Evolutionary conservation across 805 yeast genomes (phyloP).

Genomic region (Starmera quercuum): DNA sequence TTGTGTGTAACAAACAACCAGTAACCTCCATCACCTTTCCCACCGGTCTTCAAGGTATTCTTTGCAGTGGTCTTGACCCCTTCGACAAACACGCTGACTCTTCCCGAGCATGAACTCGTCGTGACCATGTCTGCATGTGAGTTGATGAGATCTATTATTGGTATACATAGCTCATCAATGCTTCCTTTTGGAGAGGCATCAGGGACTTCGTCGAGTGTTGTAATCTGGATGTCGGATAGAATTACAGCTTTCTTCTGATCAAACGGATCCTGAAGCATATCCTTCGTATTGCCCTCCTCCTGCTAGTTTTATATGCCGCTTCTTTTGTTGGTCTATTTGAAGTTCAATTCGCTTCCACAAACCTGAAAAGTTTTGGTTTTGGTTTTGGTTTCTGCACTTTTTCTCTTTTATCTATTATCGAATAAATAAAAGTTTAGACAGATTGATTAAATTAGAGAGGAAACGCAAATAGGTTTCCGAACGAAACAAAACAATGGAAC

Average conservation of each 20-base stretch:
- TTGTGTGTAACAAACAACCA: constrained; percentile 83
- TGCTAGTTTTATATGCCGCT: too few relatives aligned
- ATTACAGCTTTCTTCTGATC: constrained; percentile 58
- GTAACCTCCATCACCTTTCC: constrained; percentile 82
- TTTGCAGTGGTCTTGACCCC: constrained; percentile 40
- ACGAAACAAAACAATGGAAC: constrained; percentile 8
- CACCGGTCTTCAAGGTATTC: constrained; percentile 44
- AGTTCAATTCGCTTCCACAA: too few relatives aligned
- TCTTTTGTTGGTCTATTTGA: too few relatives aligned
- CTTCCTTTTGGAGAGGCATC: constrained; percentile 87
- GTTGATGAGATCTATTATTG: constrained; percentile 65
- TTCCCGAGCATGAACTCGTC: constrained; percentile 83
- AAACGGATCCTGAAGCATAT: constrained; percentile 39
- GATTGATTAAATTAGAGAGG: too few relatives aligned
- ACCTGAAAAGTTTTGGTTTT: too few relatives aligned
- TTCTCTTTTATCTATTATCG: too few relatives aligned
- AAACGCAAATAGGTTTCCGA: too few relatives aligned
- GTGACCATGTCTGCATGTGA: constrained; percentile 63
- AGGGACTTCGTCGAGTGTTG: constrained; percentile 33
- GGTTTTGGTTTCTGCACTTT: too few relatives aligned
- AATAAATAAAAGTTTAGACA: too few relatives aligned
- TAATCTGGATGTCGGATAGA: constrained; percentile 42
- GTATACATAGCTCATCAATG: constrained; percentile 67
- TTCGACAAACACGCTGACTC: constrained; percentile 76
- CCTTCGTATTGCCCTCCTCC: too few relatives aligned